Evolutionary conservation across 2,329 filamentous ascomycete species (phyloP), one percentile per base, ranked within the genome.

Genomic region (Rosellinia necatrix): DNA sequence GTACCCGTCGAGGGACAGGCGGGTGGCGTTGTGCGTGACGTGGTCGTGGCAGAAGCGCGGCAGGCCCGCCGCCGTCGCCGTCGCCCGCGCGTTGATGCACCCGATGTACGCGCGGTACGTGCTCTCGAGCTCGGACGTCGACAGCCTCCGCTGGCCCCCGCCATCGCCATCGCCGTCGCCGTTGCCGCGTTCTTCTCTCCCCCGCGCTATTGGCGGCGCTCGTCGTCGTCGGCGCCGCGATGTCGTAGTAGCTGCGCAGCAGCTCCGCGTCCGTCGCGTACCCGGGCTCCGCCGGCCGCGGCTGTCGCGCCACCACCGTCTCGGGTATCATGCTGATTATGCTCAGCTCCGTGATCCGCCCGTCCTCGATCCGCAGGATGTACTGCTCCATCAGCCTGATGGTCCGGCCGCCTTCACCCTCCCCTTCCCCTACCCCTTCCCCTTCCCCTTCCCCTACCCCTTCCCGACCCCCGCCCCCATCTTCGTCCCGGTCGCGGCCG

Each of bases 81-180:
- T 65, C 2, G 67, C 66, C 22, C 62, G 64, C 17, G 52, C 58
- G 53, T 74, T 73, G 60, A 75, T 72, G 58, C 66, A 65, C 13
- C 54, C 48, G 34, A 74, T 65, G 58, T 74, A 74, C 2, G 50
- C 58, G 7, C 58, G 55, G 53, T 74, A 74, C 7, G 2, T 62
- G 3, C 59, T 56, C 12, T 65, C 54, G 5, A 68, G 56, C 12
- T 60, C 61, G 27, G 30, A 29, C 5, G 49, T 46, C n/a, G 62
- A 59, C 6, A 62, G 54, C 9, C 13, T 52, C 12, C 6, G 27
- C 17, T 32, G 30, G 7, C 19, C 32, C 7, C 10, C 2, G 10
- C 30, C 22, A n/a, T n/a, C n/a, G n/a, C n/a, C n/a, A n/a, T n/a
- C n/a, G n/a, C n/a, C n/a, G n/a, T n/a, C n/a, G n/a, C n/a, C n/a